Evolutionary conservation across 441 rosid genomes (phyloP), one percentile per base, ranked within the genome.

Genomic region (Gossypium schwendimanii): DNA sequence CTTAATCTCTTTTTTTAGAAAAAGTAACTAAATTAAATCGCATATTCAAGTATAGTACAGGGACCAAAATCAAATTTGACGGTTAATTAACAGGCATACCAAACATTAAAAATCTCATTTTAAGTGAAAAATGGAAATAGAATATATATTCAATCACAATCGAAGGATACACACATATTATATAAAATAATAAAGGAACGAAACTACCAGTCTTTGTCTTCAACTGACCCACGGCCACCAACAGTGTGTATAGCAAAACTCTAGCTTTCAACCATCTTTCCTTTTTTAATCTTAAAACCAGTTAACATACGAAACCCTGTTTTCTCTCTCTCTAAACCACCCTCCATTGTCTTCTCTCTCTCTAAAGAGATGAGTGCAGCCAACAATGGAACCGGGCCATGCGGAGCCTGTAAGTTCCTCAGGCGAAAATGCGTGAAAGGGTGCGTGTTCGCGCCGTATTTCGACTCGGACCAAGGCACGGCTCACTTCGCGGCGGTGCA

Each of bases 361-460:
- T 55, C 70, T 20, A 36, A 55, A 12, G 55, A 74, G 69, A 81
- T 78, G 78, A 76, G 81, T 69, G 72, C 70, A 69, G 75, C 70
- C 66, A 79, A 71, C 49, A 69, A 58, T 12, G 82, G 87, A 71
- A 75, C 89, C 63, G 88, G 96, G 73, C 96, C 96, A 11, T 88
- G 94, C 54, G 94, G 94, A 14, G 98, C 96, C 2, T 92, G 94
- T 85, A 90, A 90, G 82, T 89, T 90, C 77, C 84, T 92, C 4
- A 69, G 96, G 76, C 79, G 92, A 58, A 92, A 92, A 75, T 92
- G 96, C 20, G 84, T 87, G 52, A 82, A 76, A 72, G 92, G 88
- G 2, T 92, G 98, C 75, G 82, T 90, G 18, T 90, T 90, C 71
- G 94, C 93, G 49, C 96, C 96, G 0, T 90, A 92, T 52, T 92